Base-by-base conservation (phyloP, 768 basidiomycete species). In the Cystofilobasidium macerans region DNA sequence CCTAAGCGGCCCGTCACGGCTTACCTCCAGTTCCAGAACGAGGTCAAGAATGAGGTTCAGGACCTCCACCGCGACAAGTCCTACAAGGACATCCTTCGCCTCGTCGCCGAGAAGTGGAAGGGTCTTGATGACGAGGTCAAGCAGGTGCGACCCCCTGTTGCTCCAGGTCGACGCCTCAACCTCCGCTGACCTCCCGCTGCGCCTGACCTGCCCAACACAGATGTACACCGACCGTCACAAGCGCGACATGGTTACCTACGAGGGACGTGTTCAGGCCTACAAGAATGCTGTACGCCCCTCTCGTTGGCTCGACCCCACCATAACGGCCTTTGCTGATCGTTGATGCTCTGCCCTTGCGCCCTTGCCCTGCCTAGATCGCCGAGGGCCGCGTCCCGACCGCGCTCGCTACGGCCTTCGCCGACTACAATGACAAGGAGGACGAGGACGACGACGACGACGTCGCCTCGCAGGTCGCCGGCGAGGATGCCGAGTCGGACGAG, bases 11-110 rank as follows among this genome's bases (percentile, higher is more conserved):
- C 94, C 32, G 82, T 90, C 18, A 88, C 88, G 9, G 90, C 91
- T 24, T 98, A 94, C 78, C 83, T 98, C 72, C 79, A 93, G 71
- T 98, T 87, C 81, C 94, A 97, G 78, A 95, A 94, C 74, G 87
- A 88, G 18, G 81, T 91, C 62, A 86, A 91, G 74, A 82, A 82
- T 67, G 80, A 83, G 65, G 80, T 93, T 71, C 85, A 86, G 78
- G 79, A 80, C 43, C 76, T 80, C 70, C 77, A 87, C 74, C 86
- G 88, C 13, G 76, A 78, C 12, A 75, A 90, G 65, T 76, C 81
- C 42, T 85, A 95, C 73, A 74, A 81, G 43, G 90, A 93, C 64
- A 77, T 95, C 42, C 77, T 95, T 71, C 73, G 74, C 38, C 73
- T 86, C 70, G 88, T 95, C 69, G 80, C 86, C 20, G 82, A 83